Percentiles rank a stretch among this genome's conserved stretches.
These are phyloP conservation scores for Nannizziopsis barbatae DNA, from an alignment of 2,329 filamentous ascomycete species.

Conservation along the genomic window DNA sequence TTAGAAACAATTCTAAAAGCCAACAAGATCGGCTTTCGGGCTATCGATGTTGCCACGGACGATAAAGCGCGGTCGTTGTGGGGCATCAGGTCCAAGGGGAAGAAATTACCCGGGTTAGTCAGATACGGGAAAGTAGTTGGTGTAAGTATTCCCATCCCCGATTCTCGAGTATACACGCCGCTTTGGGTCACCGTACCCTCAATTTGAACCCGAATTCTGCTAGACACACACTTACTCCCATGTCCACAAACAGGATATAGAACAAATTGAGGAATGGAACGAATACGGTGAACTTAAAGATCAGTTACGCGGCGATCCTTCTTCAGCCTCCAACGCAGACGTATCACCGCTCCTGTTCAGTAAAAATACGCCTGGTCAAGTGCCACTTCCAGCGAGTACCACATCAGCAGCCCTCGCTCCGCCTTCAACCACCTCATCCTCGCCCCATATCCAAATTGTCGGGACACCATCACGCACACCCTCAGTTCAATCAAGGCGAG, in stretches of 20 bases:
- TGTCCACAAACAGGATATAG: conserved; percentile 56
- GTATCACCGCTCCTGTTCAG: conserved; percentile 15
- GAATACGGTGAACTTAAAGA: conserved; percentile 92
- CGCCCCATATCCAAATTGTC: conserved; percentile 31
- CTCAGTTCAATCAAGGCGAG: conserved; percentile 24
- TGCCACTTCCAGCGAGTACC: conserved; percentile 17
- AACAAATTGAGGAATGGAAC: conserved; percentile 97
- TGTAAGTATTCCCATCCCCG: conserved; percentile 42
- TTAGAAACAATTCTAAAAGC: conserved; percentile 93
- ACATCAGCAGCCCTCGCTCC: conserved; percentile 14
- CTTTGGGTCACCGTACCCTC: neutral
- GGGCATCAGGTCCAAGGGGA: conserved; percentile 71
- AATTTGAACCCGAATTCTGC: neutral
- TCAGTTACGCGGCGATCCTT: conserved; percentile 49
- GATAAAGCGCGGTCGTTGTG: conserved; percentile 80
- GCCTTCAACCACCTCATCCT: conserved; percentile 24
- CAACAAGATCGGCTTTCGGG: conserved; percentile 88
- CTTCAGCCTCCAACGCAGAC: conserved; percentile 22
- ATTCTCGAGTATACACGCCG: no score
- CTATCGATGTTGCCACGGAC: conserved; percentile 81
- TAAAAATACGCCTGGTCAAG: conserved; percentile 20
- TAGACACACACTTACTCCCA: neutral
- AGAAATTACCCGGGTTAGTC: conserved; percentile 79
- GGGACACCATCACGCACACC: conserved; percentile 26
- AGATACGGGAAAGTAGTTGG: conserved; percentile 78